These are phyloP conservation scores for Aspergillus felis DNA, from an alignment of 2,329 filamentous ascomycete species.

Conservation along the genomic window DNA sequence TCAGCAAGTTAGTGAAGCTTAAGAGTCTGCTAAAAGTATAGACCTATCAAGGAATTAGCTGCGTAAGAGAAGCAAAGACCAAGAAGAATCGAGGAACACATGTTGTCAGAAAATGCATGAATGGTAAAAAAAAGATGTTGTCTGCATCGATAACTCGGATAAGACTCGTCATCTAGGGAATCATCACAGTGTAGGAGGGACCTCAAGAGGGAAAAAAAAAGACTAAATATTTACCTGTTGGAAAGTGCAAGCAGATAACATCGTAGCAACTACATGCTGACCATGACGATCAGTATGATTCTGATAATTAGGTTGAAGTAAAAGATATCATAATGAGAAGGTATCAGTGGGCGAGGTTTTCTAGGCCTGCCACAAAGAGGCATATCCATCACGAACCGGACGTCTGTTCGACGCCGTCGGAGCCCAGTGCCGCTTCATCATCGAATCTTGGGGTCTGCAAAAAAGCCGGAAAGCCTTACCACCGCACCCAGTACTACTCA, in stretches of 20 bases:
- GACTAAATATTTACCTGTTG: slow-evolving; percentile 13
- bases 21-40: not conserved
- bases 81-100: slow-evolving; percentile 9
- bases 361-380: slow-evolving; percentile 95
- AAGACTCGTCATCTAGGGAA: slow-evolving; percentile 63
- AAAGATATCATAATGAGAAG: slow-evolving; percentile 15
- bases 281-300: slow-evolving; percentile 25
- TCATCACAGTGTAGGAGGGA: slow-evolving; percentile 42
- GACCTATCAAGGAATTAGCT: slow-evolving; percentile 1
- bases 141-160: slow-evolving; percentile 61
- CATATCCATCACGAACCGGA: slow-evolving; percentile 74
- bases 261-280: slow-evolving; percentile 11
- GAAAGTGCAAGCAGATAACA: not conserved
- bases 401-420: slow-evolving; percentile 61
- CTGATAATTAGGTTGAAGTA: slow-evolving; percentile 17
- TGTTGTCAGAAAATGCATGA: slow-evolving; percentile 55
- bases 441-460: slow-evolving; percentile 19
- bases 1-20: not conserved
- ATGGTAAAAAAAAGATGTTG: slow-evolving; percentile 54
- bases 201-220: not conserved
- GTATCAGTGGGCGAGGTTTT: slow-evolving; percentile 98
- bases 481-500: slow-evolving; percentile 1
- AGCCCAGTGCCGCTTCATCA: slow-evolving; percentile 82
- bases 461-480: slow-evolving; percentile 20
- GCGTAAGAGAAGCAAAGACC: slow-evolving; percentile 1